These are phyloP conservation scores for Citrus mangshanensis DNA, from an alignment of 345 rosid genomes.

Conservation along the genomic window DNA sequence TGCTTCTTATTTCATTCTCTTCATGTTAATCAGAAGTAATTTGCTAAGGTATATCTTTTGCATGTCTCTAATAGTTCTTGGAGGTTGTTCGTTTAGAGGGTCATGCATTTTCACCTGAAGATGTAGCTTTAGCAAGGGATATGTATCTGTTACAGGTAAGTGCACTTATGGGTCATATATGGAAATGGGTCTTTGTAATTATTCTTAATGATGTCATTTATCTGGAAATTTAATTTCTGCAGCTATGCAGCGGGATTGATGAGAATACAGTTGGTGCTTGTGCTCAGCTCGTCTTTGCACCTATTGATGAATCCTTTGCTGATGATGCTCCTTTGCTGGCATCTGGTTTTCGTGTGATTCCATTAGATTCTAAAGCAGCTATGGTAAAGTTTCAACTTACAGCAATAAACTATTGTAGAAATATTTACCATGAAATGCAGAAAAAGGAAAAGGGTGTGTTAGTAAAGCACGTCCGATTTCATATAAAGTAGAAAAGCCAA, in stretches of 20 bases:
- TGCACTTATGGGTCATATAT: background rate
- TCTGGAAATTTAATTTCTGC: conserved; percentile 13
- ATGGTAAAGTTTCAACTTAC: conserved; percentile 19
- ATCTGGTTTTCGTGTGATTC: conserved; percentile 91
- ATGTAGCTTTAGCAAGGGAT: conserved; percentile 78
- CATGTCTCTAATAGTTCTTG: conserved; percentile 46
- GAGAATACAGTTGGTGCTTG: conserved; percentile 87
- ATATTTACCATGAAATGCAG: background rate
- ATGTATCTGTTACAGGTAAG: conserved; percentile 90
- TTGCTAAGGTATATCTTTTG: background rate
- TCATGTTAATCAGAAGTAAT: background rate
- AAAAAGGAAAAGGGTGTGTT: background rate
- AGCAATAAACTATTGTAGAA: background rate
- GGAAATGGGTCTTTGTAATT: background rate
- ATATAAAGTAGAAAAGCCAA: background rate
- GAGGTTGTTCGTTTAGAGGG: conserved; percentile 96
- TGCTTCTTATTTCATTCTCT: background rate
- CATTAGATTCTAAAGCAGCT: conserved; percentile 77
- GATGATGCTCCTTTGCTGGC: conserved; percentile 93
- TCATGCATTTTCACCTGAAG: conserved; percentile 85
- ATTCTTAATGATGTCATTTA: conserved; percentile 5
- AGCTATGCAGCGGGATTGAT: conserved; percentile 89
- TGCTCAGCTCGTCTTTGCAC: conserved; percentile 97
- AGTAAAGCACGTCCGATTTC: background rate
- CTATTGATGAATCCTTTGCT: conserved; percentile 94